phyloP scores from a whole-genome alignment of 768 basidiomycete species.

The Trametes cinnabarina region DNA sequence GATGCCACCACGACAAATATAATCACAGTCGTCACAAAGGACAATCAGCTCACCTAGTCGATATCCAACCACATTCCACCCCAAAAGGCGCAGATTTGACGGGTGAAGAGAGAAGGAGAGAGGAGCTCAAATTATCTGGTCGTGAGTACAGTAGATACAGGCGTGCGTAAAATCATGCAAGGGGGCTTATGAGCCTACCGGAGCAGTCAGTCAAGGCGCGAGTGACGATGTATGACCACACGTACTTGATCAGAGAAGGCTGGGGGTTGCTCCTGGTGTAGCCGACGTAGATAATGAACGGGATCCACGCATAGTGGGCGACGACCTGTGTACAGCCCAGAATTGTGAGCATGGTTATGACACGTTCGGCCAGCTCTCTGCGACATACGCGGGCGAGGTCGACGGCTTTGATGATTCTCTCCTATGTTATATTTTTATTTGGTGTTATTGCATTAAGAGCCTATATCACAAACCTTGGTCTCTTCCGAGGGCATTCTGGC shows the following conservation, averaged over 20 bases:
- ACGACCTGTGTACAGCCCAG: constrained; percentile 57
- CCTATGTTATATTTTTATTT: constrained; percentile 51
- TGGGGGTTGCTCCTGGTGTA: constrained; percentile 91
- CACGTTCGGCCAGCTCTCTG: not conserved
- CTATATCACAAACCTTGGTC: constrained; percentile 61
- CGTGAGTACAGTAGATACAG: constrained; percentile 21
- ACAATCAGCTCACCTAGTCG: constrained; percentile 11
- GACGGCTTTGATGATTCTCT: constrained; percentile 77
- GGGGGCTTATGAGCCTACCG: constrained; percentile 84
- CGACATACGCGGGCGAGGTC: constrained; percentile 75
- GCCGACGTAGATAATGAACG: constrained; percentile 93
- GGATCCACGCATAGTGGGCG: constrained; percentile 95
- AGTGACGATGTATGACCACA: constrained; percentile 18
- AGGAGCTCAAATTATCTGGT: constrained; percentile 15
- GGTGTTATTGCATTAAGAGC: no score
- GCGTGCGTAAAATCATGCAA: constrained; percentile 59
- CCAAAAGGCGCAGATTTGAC: not conserved
- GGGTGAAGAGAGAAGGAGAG: not conserved
- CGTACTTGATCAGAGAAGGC: constrained; percentile 93
- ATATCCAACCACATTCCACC: not conserved
- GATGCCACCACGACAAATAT: constrained; percentile 66
- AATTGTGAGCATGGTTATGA: constrained; percentile 5
- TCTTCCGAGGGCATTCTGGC: constrained; percentile 82
- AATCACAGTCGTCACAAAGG: constrained; percentile 45
- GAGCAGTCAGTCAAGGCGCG: not conserved